Base-by-base conservation (phyloP, 495 filamentous ascomycete species). In the Neurospora sp. region DNA sequence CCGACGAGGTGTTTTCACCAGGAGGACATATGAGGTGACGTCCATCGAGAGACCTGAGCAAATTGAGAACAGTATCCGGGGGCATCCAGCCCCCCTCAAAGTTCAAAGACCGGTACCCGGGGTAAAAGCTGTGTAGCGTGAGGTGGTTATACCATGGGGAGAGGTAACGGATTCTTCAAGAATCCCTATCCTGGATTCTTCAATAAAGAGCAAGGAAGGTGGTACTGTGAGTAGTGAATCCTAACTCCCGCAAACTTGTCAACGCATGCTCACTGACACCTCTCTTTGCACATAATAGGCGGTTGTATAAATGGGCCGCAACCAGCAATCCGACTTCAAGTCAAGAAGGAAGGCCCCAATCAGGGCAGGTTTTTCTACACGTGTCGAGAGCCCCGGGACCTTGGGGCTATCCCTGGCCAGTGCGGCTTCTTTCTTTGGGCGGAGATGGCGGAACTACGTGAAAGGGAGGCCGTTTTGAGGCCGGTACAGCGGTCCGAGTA, bases 361-460 rank as follows among this genome's bases (percentile, higher is more conserved):
- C 83, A 89, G 70, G 89, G 90, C n/a, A 78, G 86, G 73, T 87
- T 83, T 78, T 93, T 94, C 79, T 93, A 91, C 76, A 88, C 84
- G 8, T 94, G 92, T 78, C 81, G 84, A 39, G 75, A 80, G 1
- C 22, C 53, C 2, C 5, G 12, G 53, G 53, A 61, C 6, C 22
- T 4, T 27, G 53, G 53, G 16, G 53, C 53, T 12, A 35, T 61
- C 6, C 53, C 53, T 12, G 75, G 75, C 31, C 81, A 83, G 44
- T 94, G 92, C 79, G 82, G 83, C 18, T 94, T 94, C 84, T 94
- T 93, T 78, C 80, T 93, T 3, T 94, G 89, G 88, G 83, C 85
- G 38, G 86, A 89, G 38, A 86, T 88, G n/a, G 91, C 91, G 0
- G 80, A 85, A 41, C 73, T 72, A 22, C 85, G 89, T 18, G 89